These are phyloP conservation scores for Pichia kluyveri DNA, from an alignment of 805 yeast genomes.

Conservation along the genomic window DNA sequence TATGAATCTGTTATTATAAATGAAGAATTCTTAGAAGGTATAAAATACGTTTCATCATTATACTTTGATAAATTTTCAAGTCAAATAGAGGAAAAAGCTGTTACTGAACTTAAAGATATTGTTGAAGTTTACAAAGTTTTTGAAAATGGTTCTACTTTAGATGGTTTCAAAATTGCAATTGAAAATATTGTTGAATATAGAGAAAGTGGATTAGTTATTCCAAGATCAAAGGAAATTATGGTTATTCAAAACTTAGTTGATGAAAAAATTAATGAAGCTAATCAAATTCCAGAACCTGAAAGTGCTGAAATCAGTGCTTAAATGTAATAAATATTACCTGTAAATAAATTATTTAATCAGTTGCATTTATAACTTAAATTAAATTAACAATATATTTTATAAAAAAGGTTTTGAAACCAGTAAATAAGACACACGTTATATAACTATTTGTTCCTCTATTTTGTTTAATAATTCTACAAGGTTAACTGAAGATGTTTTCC, in stretches of 20 bases:
- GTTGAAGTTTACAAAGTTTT: conserved; percentile 29
- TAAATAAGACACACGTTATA: no score
- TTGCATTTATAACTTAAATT: background rate
- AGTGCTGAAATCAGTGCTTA: background rate
- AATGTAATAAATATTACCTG: background rate
- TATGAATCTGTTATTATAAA: conserved; percentile 52
- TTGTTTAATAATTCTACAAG: conserved; percentile 1
- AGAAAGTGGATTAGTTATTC: conserved; percentile 22
- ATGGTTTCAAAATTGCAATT: conserved; percentile 28
- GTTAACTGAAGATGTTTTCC: conserved; percentile 18
- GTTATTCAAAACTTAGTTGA: conserved; percentile 28
- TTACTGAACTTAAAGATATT: conserved; percentile 33
- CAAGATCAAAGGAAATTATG: conserved; percentile 27
- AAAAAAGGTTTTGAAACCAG: no score
- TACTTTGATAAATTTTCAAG: conserved; percentile 45
- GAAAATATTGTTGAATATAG: conserved; percentile 28
- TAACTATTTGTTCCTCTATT: conserved; percentile 2
- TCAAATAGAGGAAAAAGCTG: conserved; percentile 30
- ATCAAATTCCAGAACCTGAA: conserved; percentile 8
- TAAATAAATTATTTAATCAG: background rate
- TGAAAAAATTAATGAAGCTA: conserved; percentile 22
- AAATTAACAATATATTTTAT: background rate
- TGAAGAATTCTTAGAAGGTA: conserved; percentile 53
- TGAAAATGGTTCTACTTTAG: conserved; percentile 28
- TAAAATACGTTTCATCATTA: conserved; percentile 58